Base-by-base conservation (phyloP, 2,329 filamentous ascomycete genomes). In the Myriangium duriaei region DNA sequence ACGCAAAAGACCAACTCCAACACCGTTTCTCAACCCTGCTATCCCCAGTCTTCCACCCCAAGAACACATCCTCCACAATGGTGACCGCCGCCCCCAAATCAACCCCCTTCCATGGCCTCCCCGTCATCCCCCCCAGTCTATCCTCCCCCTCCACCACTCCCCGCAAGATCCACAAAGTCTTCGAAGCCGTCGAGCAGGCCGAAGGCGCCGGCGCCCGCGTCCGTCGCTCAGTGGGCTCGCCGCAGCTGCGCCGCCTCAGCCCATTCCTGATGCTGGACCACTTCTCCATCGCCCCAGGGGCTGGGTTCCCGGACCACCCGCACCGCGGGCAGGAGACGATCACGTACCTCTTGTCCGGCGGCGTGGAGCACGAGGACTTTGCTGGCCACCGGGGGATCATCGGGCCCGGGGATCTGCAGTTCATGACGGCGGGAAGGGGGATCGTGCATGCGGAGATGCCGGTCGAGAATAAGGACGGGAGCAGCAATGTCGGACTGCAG, bases 361-460 rank as follows among this genome's bases (percentile, higher is more conserved):
- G 74, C 3, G 76, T 93, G 42, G 85, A 94, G 62, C 86, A 94
- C 54, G 86, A 94, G 63, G 86, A 94, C 59, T 94, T 94, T 49
- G 79, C 83, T 2, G 86, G 86, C 10, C 79, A 91, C 63, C 71
- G 71, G 34, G 91, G 88, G 41, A 91, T 81, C 3, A 84, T 96
- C 49, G 71, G 79, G 43, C 63, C 81, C 0, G 88, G 88, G n/a
- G 88, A 95, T 56, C 64, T 96, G 33, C 88, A 96, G 57, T 96
- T 96, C 69, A 96, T 96, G 91, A 95, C 88, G 0, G 88, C 88
- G 1, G 88, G 88, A 3, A 68, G 72, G 13, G 88, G 88, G 30
- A 92, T 96, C 51, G 81, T 95, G 59, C 91, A 96, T 60, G 84
- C 87, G 26, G 88, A 96, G 62, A 95, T 96, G 86, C 88, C 88